A percentile compares a stretch with the other conserved stretches of the same genome.
phyloP scores from a whole-genome alignment of 148 eudicot genomes.

The Chenopodium quinoa region DNA sequence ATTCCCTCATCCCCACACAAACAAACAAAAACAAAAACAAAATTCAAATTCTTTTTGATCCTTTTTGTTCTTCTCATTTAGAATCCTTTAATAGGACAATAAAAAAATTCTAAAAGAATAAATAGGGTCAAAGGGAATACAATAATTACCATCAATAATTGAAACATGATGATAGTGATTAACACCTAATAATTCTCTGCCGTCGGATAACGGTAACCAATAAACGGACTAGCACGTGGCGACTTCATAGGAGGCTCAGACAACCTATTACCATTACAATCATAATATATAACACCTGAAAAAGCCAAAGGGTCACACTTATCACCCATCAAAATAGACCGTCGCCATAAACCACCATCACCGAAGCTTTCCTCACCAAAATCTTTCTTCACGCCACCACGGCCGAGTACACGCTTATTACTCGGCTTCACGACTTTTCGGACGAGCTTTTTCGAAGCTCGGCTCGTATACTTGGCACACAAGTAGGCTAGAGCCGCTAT shows the following conservation, averaged over 20 bases:
- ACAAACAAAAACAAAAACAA: too few species aligned
- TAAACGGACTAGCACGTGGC: conserved; percentile 44
- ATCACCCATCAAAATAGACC: conserved; percentile 62
- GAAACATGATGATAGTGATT: neutral
- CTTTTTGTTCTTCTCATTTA: too few species aligned
- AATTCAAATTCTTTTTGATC: too few species aligned
- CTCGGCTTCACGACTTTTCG: conserved; percentile 15
- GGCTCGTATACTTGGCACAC: conserved; percentile 41
- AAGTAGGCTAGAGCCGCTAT: conserved; percentile 28
- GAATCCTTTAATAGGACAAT: too few species aligned
- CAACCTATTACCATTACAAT: conserved; percentile 40
- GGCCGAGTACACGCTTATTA: conserved; percentile 26
- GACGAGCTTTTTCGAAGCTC: conserved; percentile 36
- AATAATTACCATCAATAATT: neutral
- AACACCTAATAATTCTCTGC: neutral
- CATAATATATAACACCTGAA: conserved; percentile 66
- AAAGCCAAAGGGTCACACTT: conserved; percentile 64
- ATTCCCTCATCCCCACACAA: too few species aligned
- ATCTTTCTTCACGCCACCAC: neutral
- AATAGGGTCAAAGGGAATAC: too few species aligned
- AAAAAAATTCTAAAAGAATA: too few species aligned
- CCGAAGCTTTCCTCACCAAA: conserved; percentile 29
- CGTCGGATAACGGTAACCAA: conserved; percentile 20
- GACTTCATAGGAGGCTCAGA: conserved; percentile 42
- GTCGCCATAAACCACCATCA: conserved; percentile 55